Evolutionary conservation across 208 protist species (phyloP), one percentile per base, ranked within the genome.

Genomic region (Leishmania guyanensis): DNA sequence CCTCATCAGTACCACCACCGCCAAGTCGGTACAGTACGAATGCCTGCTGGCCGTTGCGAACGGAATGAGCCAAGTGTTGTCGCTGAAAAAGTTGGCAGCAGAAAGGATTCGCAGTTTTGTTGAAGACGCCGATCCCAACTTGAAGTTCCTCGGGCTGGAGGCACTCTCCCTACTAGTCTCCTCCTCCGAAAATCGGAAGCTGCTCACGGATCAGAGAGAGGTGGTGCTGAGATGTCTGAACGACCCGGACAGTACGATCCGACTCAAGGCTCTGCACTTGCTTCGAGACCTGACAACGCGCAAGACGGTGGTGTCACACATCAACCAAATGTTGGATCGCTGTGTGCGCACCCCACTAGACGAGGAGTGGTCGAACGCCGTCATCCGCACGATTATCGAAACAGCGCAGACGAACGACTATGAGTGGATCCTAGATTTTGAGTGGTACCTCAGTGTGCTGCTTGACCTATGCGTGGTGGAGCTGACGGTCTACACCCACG

Each of bases 61-160:
- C 62, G 95, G 95, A 51, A 96, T 98, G 93, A 94, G 86, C 50
- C 88, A 89, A 72, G 93, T 98, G 4, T 72, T 89, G 1, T 83
- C 88, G 29, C 82, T 98, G 54, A 95, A 99, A 39, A 95, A 94
- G 80, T 81, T 99, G 17, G 97, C 97, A 17, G 92, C 98, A 48
- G 91, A 98, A 22, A 99, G 99, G 87, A 85, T 99, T 22, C 91
- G 95, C 65, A 66, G 72, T 22, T 99, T 99, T 73, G 91, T 99
- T n/a, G 97, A 99, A 78, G 97, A 99, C 86, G 66, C 76, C 8
- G 99, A 99, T 86, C 98, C 99, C 65, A 99, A 99, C 83, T 86
- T 99, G n/a, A 99, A 99, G 85, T 99, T 99, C 84, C 90, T 99
- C 36, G 99, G 99, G 51, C 88, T 99, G 16, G 85, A 99, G 43